phyloP scores from a whole-genome alignment of 306 rosid species.

The Glycine soja region DNA sequence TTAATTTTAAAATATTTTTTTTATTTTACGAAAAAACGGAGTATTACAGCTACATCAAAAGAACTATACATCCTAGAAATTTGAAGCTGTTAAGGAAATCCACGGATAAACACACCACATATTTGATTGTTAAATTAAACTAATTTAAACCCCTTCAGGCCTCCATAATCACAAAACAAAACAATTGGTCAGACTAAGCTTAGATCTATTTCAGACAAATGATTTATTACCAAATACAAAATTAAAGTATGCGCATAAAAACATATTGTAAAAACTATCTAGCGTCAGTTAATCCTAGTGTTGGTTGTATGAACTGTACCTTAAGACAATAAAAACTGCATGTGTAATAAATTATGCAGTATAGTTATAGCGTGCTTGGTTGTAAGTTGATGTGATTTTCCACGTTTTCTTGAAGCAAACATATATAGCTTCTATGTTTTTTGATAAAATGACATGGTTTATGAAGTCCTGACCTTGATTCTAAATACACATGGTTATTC shows the following conservation, averaged over 20 bases:
- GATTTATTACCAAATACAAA: neutral
- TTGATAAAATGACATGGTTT: too few relatives aligned
- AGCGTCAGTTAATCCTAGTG: neutral
- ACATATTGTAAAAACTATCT: neutral
- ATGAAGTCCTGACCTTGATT: too few relatives aligned
- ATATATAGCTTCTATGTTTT: too few relatives aligned
- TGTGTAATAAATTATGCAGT: neutral
- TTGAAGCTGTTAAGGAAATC: neutral
- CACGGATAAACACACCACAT: neutral
- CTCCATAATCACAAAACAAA: neutral
- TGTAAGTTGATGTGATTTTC: too few relatives aligned
- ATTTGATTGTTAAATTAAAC: neutral
- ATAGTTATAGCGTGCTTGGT: neutral
- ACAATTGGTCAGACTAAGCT: neutral
- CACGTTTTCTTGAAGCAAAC: too few relatives aligned
- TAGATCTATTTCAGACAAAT: neutral
- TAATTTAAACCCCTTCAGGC: neutral
- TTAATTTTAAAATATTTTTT: too few relatives aligned
- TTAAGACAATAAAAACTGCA: neutral
- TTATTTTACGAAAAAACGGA: too few relatives aligned
- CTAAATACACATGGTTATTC: neutral
- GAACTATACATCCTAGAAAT: neutral
- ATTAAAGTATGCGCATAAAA: neutral
- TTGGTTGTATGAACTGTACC: neutral
- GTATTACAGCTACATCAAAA: neutral